Evolutionary conservation across 2,329 filamentous ascomycete species (phyloP).

Genomic region (Orbilia ellipsospora): DNA sequence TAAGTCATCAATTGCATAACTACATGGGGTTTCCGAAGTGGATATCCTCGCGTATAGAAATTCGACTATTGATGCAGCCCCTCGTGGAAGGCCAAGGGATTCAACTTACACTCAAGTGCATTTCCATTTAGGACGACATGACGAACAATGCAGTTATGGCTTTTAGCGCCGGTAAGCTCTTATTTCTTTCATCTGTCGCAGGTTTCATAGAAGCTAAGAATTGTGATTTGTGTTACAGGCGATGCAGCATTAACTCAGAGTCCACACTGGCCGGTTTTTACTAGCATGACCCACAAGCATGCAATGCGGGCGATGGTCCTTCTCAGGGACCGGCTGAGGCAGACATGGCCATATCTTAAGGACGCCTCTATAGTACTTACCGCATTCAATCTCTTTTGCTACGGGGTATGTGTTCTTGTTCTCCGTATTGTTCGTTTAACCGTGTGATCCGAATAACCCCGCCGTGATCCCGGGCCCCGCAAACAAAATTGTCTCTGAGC

Average conservation of each 20-base stretch:
- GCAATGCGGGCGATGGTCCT: constrained; percentile 47
- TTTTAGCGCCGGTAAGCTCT: constrained; percentile 45
- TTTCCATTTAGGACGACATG: constrained; percentile 50
- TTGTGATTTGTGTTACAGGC: constrained; percentile 21
- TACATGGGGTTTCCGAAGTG: not conserved
- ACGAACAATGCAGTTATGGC: constrained; percentile 55
- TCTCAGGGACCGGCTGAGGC: constrained; percentile 39
- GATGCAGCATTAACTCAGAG: constrained; percentile 52
- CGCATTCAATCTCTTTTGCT: constrained; percentile 52
- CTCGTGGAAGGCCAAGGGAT: not conserved
- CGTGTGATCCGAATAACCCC: too few species aligned
- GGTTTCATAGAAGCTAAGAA: not conserved
- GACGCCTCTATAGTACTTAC: constrained; percentile 53
- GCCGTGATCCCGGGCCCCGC: too few species aligned
- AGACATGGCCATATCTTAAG: constrained; percentile 48
- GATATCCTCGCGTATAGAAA: not conserved
- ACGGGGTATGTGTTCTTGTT: constrained; percentile 39
- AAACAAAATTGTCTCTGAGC: too few species aligned
- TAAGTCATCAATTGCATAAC: constrained; percentile 19
- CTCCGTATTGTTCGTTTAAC: too few species aligned
- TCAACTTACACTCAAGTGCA: constrained; percentile 35
- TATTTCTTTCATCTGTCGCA: constrained; percentile 8
- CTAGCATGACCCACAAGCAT: constrained; percentile 51
- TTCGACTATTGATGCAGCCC: constrained; percentile 3
- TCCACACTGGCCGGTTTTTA: constrained; percentile 50